phyloP scores from a whole-genome alignment of 1,139 yeast species.

The Geotrichum candidum region DNA sequence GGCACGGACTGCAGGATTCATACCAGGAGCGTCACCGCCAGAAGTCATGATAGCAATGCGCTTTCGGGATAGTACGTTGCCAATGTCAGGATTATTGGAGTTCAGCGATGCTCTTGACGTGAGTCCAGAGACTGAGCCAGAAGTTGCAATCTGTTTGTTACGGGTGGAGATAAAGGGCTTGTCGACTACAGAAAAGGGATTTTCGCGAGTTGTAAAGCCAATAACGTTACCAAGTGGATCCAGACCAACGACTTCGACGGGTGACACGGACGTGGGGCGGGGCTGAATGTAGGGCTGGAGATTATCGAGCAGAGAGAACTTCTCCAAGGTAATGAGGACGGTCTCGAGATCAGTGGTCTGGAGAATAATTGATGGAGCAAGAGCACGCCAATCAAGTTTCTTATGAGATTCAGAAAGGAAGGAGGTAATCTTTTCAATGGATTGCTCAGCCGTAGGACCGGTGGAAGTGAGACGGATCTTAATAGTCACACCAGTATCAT shows the following conservation, averaged over 20 bases:
- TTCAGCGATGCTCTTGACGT: neutral
- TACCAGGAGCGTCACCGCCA: slow-evolving; percentile 98
- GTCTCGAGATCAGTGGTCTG: slow-evolving; percentile 27
- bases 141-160: slow-evolving; percentile 2
- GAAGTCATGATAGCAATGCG: slow-evolving; percentile 94
- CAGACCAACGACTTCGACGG: slow-evolving; percentile 44
- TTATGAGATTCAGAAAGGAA: slow-evolving; percentile 12
- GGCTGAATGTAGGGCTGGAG: slow-evolving; percentile 26
- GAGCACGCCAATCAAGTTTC: slow-evolving; percentile 38
- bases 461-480: slow-evolving; percentile 31
- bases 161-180: slow-evolving; percentile 14
- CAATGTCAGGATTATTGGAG: neutral
- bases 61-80: neutral
- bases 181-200: slow-evolving; percentile 31
- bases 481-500: slow-evolving; percentile 30
- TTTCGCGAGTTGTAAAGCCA: slow-evolving; percentile 46
- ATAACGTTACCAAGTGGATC: slow-evolving; percentile 59
- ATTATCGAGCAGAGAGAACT: slow-evolving; percentile 13
- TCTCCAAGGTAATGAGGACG: slow-evolving; percentile 16
- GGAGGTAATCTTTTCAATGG: slow-evolving; percentile 10
- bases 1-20: slow-evolving; percentile 94
- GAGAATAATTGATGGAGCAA: slow-evolving; percentile 33
- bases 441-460: slow-evolving; percentile 25
- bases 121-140: slow-evolving; percentile 3
- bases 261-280: slow-evolving; percentile 35